Evolutionary conservation across 306 rosid genomes (phyloP).

Genomic region (Gastrolobium villosum): DNA sequence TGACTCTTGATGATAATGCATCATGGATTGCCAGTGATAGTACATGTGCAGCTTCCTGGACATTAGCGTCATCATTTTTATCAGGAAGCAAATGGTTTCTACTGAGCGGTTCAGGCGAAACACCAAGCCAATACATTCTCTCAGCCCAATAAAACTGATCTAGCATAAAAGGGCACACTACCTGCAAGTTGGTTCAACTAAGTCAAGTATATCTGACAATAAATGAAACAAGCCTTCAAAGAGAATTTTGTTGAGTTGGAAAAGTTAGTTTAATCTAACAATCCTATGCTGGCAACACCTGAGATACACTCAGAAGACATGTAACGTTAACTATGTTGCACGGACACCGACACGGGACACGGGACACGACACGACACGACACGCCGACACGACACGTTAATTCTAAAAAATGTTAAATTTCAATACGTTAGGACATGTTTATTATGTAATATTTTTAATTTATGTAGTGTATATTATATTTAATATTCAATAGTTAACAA

Average conservation of each 20-base stretch:
- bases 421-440: too few species aligned
- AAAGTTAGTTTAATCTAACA: constrained; percentile 14
- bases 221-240: constrained; percentile 7
- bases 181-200: constrained; percentile 58
- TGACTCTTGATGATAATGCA: constrained; percentile 69
- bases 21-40: constrained; percentile 62
- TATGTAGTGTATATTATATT: too few species aligned
- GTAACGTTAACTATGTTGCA: too few species aligned
- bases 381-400: too few species aligned
- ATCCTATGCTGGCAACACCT: neutral
- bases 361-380: too few species aligned
- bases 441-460: too few species aligned
- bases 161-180: constrained; percentile 79
- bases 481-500: too few species aligned
- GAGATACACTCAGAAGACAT: neutral
- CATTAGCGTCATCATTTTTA: constrained; percentile 48
- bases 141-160: constrained; percentile 96
- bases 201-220: constrained; percentile 27
- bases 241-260: constrained; percentile 1
- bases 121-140: constrained; percentile 90
- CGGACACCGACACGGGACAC: too few species aligned
- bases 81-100: constrained; percentile 74
- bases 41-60: constrained; percentile 66
- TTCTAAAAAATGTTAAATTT: too few species aligned
- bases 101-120: constrained; percentile 78